A percentile compares a stretch with the other conserved stretches of the same genome.
These are phyloP conservation scores for Chaetomium sp. DNA, from an alignment of 2,329 filamentous ascomycete species.

Conservation along the genomic window DNA sequence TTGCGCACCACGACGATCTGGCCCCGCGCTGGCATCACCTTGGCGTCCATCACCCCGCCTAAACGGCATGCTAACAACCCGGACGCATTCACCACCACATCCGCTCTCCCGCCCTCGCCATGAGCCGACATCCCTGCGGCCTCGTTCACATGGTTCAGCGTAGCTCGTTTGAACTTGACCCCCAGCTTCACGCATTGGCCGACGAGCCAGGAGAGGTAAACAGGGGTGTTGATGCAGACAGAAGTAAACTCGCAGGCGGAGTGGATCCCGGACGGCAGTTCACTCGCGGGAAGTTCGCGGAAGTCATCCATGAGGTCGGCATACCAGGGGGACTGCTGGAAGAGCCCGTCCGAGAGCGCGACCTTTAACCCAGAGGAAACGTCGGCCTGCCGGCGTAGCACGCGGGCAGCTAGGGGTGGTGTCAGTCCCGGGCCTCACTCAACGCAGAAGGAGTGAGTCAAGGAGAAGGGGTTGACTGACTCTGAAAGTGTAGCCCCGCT, in stretches of 20 bases:
- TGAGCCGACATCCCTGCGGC: constrained; percentile 54
- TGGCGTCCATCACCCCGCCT: constrained; percentile 72
- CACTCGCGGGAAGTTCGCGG: constrained; percentile 48
- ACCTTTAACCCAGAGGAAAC: constrained; percentile 27
- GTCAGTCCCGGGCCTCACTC: background rate
- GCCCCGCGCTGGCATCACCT: constrained; percentile 69
- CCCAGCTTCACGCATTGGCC: constrained; percentile 72
- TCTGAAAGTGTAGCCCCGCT: constrained; percentile 74
- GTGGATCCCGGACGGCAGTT: constrained; percentile 59
- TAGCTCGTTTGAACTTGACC: constrained; percentile 57
- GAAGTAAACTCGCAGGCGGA: constrained; percentile 72
- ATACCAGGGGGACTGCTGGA: constrained; percentile 66
- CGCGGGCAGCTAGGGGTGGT: constrained; percentile 35
- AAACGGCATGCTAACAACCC: constrained; percentile 69
- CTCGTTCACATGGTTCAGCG: constrained; percentile 65
- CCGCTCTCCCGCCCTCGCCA: constrained; percentile 43
- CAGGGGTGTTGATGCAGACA: constrained; percentile 82
- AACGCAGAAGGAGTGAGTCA: background rate
- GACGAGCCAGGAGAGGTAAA: constrained; percentile 82
- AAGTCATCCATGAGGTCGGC: constrained; percentile 65
- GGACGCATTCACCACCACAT: constrained; percentile 77
- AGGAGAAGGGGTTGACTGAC: constrained; percentile 31
- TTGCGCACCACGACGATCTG: constrained; percentile 83
- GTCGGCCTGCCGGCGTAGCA: constrained; percentile 58
- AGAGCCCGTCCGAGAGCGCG: constrained; percentile 56